Percentiles rank a stretch among this genome's conserved stretches.
phyloP scores from a whole-genome alignment of 352 stramenopile genomes.

The Pythium scleroteichum region DNA sequence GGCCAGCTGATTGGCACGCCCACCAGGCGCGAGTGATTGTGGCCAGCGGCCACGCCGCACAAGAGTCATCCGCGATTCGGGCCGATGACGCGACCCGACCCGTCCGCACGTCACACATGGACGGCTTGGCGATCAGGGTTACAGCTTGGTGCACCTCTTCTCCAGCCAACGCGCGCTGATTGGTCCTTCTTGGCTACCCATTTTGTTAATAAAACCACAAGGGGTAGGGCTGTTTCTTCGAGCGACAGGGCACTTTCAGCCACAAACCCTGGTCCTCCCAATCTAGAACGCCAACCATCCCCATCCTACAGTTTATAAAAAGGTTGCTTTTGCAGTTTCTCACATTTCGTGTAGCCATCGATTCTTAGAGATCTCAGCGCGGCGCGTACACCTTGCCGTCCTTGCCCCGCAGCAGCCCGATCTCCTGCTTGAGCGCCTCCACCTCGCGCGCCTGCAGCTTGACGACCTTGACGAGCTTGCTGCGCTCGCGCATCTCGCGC shows the following conservation, averaged over 20 bases:
- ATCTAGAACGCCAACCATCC: neutral
- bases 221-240: constrained; percentile 10
- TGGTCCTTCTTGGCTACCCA: no score
- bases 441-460: constrained; percentile 92
- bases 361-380: constrained; percentile 1
- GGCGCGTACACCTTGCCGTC: constrained; percentile 77
- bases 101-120: constrained; percentile 1
- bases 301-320: constrained; percentile 10
- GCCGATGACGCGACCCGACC: constrained; percentile 13
- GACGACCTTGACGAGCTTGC: constrained; percentile 87
- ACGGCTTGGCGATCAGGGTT: constrained; percentile 29
- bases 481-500: constrained; percentile 86
- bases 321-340: constrained; percentile 2
- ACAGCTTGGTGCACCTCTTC: constrained; percentile 5
- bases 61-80: no score
- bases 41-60: neutral
- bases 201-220: constrained; percentile 19
- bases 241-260: constrained; percentile 15
- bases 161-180: constrained; percentile 15
- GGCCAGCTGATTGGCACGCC: constrained; percentile 12
- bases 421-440: constrained; percentile 90
- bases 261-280: no score
- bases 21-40: constrained; percentile 14
- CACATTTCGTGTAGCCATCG: constrained; percentile 25
- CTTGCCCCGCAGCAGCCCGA: constrained; percentile 82